Conservation (phyloP, 495 filamentous ascomycete genomes). For the Daldinia concentrica region DNA sequence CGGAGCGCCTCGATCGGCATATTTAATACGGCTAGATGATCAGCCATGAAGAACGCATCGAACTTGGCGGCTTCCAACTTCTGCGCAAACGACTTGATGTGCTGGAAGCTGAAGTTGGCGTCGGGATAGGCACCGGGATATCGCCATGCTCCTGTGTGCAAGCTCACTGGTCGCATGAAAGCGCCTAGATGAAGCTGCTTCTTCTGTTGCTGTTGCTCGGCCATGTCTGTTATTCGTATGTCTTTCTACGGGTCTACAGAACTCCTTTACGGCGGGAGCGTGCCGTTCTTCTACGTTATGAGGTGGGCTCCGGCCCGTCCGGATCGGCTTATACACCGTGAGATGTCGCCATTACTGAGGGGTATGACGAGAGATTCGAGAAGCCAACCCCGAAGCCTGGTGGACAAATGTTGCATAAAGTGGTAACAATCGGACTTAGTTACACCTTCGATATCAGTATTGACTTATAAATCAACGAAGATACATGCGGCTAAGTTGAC, state of each 20-base stretch:
- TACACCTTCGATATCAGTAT: constrained; percentile 21
- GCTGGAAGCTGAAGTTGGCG: constrained; percentile 67
- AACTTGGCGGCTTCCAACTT: constrained; percentile 68
- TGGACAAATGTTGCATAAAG: constrained; percentile 3
- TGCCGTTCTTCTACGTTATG: constrained; percentile 17
- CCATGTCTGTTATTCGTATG: constrained; percentile 17
- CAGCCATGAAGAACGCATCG: constrained; percentile 71
- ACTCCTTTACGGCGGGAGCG: constrained; percentile 1
- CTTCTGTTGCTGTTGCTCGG: constrained; percentile 34
- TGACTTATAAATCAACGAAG: constrained; percentile 35
- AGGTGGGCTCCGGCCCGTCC: constrained; percentile 18
- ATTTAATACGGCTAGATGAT: constrained; percentile 66
- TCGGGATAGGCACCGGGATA: constrained; percentile 65
- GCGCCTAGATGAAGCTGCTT: constrained; percentile 64
- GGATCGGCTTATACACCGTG: constrained; percentile 28
- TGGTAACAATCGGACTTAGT: constrained; percentile 5
- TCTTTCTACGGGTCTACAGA: not conserved
- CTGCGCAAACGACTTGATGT: constrained; percentile 62
- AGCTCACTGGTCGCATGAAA: constrained; percentile 66
- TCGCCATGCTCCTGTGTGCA: constrained; percentile 68
- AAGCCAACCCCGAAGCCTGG: constrained; percentile 25
- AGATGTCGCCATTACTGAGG: constrained; percentile 42
- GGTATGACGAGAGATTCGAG: constrained; percentile 35
- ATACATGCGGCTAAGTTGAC: not conserved
- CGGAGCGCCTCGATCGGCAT: constrained; percentile 67